Evolutionary conservation across 371 early-diverging fungal species (phyloP), one percentile per base, ranked within the genome.

Genomic region (Mucor racemosus): DNA sequence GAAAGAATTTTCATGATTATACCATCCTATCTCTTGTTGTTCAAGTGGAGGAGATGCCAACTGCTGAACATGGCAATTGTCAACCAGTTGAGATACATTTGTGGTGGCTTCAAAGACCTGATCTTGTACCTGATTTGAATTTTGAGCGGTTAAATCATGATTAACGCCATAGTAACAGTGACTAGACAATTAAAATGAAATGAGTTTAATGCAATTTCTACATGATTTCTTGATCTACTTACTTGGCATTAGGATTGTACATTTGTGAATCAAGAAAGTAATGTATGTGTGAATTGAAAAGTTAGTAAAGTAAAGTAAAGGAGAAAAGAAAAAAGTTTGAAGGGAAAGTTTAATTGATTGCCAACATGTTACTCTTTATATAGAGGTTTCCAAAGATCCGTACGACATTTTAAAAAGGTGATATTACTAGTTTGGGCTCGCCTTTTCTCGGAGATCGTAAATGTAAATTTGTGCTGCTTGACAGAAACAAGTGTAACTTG

Each of bases 401-500:
- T 46, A 46, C 46, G 46, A 46, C 46, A 46, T 19, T 46, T 46
- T 19, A 46, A 46, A 46, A 46, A 46, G 21, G 46, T 46, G 46
- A 46, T 17, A 46, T 46, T 46, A 19, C 46, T 46, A 19, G n/a
- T 19, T 46, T 46, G 46, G 46, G 46, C 10, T 46, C 46, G 19
- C 46, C 46, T 46, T 46, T 19, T 46, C 46, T 46, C 46, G 46
- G 46, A 19, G 46, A 46, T 46, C 46, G 19, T 46, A 46, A 46
- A 46, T 46, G 46, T 46, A 46, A 46, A 46, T 46, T 46, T 46
- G 46, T 46, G 46, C 46, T 17, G 46, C 46, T 46, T 46, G 46
- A 46, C 19, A 46, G 19, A 46, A 19, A 19, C 19, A 46, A 19
- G 19, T 19, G 46, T 46, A 19, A 19, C 21, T 19, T 46, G 46